These are phyloP conservation scores for Tuber melanosporum DNA, from an alignment of 495 filamentous ascomycete genomes.

Conservation along the genomic window DNA sequence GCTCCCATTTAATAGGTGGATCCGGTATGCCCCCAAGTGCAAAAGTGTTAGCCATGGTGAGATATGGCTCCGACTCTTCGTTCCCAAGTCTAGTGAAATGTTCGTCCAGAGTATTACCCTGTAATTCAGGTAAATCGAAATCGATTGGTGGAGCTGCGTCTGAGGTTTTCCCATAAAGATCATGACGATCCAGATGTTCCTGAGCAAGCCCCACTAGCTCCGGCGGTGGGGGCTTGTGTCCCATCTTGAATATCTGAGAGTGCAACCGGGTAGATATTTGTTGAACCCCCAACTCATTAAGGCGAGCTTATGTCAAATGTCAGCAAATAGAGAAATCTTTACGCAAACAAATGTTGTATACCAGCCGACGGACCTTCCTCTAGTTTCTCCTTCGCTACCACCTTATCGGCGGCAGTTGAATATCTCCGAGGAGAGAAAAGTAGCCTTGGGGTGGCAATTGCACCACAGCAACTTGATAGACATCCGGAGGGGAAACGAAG, in stretches of 20 bases:
- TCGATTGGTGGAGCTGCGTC: constrained; percentile 66
- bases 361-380: background rate
- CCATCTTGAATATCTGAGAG: constrained; percentile 68
- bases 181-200: constrained; percentile 78
- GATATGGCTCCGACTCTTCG: constrained; percentile 83
- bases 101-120: constrained; percentile 78
- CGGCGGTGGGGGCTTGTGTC: constrained; percentile 47
- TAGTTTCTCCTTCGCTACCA: background rate
- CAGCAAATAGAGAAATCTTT: background rate
- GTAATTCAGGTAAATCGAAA: constrained; percentile 75
- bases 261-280: constrained; percentile 78
- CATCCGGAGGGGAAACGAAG: constrained; percentile 2
- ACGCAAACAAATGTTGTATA: background rate
- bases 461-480: background rate
- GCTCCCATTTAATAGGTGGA: constrained; percentile 75
- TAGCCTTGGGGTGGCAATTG: background rate
- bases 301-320: constrained; percentile 46
- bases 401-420: background rate
- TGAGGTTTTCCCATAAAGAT: constrained; percentile 82
- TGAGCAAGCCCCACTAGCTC: constrained; percentile 71
- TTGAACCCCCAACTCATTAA: constrained; percentile 91
- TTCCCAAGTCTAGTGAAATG: constrained; percentile 89
- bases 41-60: constrained; percentile 67
- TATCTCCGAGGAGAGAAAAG: constrained; percentile 1
- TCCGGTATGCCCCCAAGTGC: constrained; percentile 57